Conservation (phyloP, 495 filamentous ascomycete genomes). For the Neohortaea acidophila region DNA sequence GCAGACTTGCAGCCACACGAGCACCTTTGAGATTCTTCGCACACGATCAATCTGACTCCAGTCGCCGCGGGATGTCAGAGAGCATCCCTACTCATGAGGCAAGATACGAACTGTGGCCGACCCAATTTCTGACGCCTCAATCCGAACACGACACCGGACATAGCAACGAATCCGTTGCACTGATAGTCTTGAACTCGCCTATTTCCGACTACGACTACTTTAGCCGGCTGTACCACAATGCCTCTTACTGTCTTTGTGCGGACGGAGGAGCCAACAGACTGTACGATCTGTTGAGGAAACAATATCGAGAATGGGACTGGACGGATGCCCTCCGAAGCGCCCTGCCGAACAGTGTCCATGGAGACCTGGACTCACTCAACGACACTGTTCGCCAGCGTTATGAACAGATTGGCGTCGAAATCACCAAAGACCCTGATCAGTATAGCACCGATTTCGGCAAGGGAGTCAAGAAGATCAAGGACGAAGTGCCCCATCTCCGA, state of each 20-base stretch:
- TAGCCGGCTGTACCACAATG: slow-evolving; percentile 21
- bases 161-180: not conserved
- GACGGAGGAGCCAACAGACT: slow-evolving; percentile 85
- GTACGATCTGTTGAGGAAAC: slow-evolving; percentile 35
- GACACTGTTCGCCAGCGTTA: slow-evolving; percentile 46
- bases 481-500: slow-evolving; percentile 15
- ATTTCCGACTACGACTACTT: slow-evolving; percentile 20
- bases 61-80: too few relatives aligned
- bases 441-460: slow-evolving; percentile 75
- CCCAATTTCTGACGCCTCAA: too few relatives aligned
- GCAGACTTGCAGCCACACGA: too few relatives aligned
- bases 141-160: too few relatives aligned
- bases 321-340: slow-evolving; percentile 10
- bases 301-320: not conserved
- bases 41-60: too few relatives aligned
- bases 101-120: too few relatives aligned
- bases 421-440: slow-evolving; percentile 59
- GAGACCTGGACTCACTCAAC: slow-evolving; percentile 74
- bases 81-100: too few relatives aligned
- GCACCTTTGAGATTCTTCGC: too few relatives aligned
- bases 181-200: slow-evolving; percentile 29
- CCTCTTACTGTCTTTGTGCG: slow-evolving; percentile 43
- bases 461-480: slow-evolving; percentile 47
- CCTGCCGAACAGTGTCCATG: slow-evolving; percentile 57
- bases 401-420: slow-evolving; percentile 31